Percentiles rank a stretch among this genome's conserved stretches.
Conservation (phyloP, 148 eudicot species). For the Fagopyrum esculentum region DNA sequence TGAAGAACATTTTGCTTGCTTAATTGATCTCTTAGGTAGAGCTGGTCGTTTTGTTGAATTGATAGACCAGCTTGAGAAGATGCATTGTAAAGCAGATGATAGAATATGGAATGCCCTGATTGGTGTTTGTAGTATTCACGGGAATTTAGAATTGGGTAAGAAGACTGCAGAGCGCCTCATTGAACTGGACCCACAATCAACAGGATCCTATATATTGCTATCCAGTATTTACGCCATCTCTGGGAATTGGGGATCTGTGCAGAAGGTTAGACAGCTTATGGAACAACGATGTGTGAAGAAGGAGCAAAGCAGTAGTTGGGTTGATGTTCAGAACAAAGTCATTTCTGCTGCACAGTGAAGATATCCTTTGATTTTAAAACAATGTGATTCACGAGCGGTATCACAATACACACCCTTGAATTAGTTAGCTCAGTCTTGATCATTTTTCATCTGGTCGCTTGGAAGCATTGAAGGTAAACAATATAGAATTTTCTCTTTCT, state of each 20-base stretch:
- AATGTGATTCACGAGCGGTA: not conserved
- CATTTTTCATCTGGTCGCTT: not conserved
- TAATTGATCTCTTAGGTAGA: slow-evolving; percentile 63
- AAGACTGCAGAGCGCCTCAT: slow-evolving; percentile 49
- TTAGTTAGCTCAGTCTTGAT: not conserved
- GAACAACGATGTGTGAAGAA: slow-evolving; percentile 36
- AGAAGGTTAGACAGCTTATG: slow-evolving; percentile 43
- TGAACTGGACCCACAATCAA: slow-evolving; percentile 41
- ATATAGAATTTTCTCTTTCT: not conserved
- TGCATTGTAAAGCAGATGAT: slow-evolving; percentile 46
- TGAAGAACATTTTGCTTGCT: slow-evolving; percentile 67
- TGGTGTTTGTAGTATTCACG: slow-evolving; percentile 62
- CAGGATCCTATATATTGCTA: slow-evolving; percentile 51
- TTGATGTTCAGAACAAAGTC: slow-evolving; percentile 33
- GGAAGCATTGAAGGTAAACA: not conserved
- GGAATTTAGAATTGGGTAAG: slow-evolving; percentile 44
- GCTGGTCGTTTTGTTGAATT: slow-evolving; percentile 55
- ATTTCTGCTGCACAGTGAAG: not conserved
- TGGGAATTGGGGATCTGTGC: slow-evolving; percentile 52
- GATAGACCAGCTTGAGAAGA: slow-evolving; percentile 44
- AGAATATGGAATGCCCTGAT: slow-evolving; percentile 59
- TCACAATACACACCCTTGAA: not conserved
- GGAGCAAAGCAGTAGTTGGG: slow-evolving; percentile 55
- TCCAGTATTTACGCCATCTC: slow-evolving; percentile 57
- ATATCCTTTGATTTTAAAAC: not conserved